Percentiles rank a stretch among this genome's conserved stretches.
phyloP scores from a whole-genome alignment of 2,329 filamentous ascomycete species.

The Pestalotiopsis fici region DNA sequence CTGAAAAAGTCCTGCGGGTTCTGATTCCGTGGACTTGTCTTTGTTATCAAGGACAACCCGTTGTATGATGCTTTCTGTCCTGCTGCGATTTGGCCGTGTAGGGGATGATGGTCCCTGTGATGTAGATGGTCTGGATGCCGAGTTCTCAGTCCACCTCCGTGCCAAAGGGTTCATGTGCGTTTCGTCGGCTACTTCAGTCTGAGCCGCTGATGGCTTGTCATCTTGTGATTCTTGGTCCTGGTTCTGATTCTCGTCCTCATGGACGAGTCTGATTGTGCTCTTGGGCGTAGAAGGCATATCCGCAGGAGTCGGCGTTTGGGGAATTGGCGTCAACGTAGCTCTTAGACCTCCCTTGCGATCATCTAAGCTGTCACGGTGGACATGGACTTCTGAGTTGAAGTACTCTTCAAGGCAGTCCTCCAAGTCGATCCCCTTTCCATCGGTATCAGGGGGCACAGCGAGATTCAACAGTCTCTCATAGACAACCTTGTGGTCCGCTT shows the following conservation, averaged over 20 bases:
- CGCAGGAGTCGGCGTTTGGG: slow-evolving; percentile 18
- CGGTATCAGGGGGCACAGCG: slow-evolving; percentile 77
- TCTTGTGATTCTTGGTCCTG: slow-evolving; percentile 18
- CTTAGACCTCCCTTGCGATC: slow-evolving; percentile 48
- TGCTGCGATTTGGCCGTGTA: slow-evolving; percentile 30
- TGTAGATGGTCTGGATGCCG: slow-evolving; percentile 13
- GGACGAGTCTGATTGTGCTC: slow-evolving; percentile 35
- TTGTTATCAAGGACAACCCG: slow-evolving; percentile 56
- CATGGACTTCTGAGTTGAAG: slow-evolving; percentile 92
- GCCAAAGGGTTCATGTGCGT: slow-evolving; percentile 25
- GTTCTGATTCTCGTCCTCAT: slow-evolving; percentile 18
- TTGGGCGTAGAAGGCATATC: slow-evolving; percentile 23
- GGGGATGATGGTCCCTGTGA: slow-evolving; percentile 17
- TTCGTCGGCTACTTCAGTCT: slow-evolving; percentile 12
- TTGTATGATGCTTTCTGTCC: slow-evolving; percentile 62
- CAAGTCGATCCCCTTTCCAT: slow-evolving; percentile 72
- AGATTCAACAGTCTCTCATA: slow-evolving; percentile 90
- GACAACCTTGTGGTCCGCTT: slow-evolving; percentile 91
- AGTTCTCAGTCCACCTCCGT: slow-evolving; percentile 33
- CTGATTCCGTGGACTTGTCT: slow-evolving; percentile 42
- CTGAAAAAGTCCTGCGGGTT: slow-evolving; percentile 41
- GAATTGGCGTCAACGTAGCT: slow-evolving; percentile 32
- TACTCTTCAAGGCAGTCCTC: slow-evolving; percentile 93
- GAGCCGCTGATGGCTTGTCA: slow-evolving; percentile 13
- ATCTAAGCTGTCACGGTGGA: slow-evolving; percentile 70